Base-by-base conservation (phyloP, 768 basidiomycete species). In the Amanita muscaria region DNA sequence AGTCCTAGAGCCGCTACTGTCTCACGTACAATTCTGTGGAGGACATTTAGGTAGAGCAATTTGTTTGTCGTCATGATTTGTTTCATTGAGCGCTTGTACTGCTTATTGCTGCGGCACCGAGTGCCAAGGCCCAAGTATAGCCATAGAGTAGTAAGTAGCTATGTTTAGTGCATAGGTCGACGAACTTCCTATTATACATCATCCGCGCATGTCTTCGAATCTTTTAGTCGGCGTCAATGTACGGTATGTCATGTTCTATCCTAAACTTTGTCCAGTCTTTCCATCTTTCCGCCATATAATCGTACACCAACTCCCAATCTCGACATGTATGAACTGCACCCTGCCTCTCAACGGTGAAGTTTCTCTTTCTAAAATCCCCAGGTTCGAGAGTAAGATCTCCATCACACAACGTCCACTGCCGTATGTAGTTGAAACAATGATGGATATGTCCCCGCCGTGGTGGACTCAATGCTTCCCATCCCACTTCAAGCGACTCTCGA, bases 351-450 rank as follows among this genome's bases (percentile, higher is more conserved):
- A 43, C 49, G 12, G 61, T 59, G 43, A 68, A 66, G 49, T 69
- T 60, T 9, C 63, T 51, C 30, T 50, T 51, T 18, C 51, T 55
- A 40, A 69, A 68, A 44, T 68, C 68, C 10, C 60, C 71, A 0
- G 65, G 65, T 37, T 76, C 74, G 25, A 77, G 57, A 1, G 73
- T 74, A 21, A 67, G 56, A 51, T 76, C 73, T 9, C 72, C 66
- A 7, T 59, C 54, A 50, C 75, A 77, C 19, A 76, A 59, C 0
- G 62, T 56, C 56, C 61, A 64, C 51, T 72, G 63, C 12, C 73
- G 60, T 37, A 77, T 54, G 53, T 74, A 75, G 40, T 72, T 72
- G 42, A 70, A 56, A 52, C 74, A 76, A 50, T 74, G 75, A 33
- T 62, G 51, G 6, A 64, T 54, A 45, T 69, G 65, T 0, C 48